These are phyloP conservation scores for Tricholoma saponaceum DNA, from an alignment of 768 basidiomycete genomes.

Conservation along the genomic window DNA sequence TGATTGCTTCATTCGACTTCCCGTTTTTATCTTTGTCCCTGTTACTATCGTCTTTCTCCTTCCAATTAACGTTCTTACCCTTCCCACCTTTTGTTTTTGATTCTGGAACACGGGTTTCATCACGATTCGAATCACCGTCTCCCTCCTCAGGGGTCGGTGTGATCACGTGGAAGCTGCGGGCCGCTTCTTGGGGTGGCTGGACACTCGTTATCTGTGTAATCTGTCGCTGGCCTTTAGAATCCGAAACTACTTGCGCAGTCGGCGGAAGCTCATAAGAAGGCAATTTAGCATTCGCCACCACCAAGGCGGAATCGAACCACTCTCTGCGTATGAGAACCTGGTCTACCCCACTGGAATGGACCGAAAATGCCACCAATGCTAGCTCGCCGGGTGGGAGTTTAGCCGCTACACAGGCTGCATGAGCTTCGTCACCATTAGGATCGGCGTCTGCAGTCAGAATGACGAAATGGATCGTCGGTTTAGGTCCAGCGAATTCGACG, in stretches of 20 bases:
- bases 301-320: slow-evolving; percentile 73
- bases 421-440: slow-evolving; percentile 76
- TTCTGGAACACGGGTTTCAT: slow-evolving; percentile 45
- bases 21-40: slow-evolving; percentile 36
- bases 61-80: slow-evolving; percentile 56
- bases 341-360: slow-evolving; percentile 87
- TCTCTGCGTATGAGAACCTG: slow-evolving; percentile 84
- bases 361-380: slow-evolving; percentile 81
- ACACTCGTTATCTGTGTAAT: slow-evolving; percentile 17
- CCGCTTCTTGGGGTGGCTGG: slow-evolving; percentile 13
- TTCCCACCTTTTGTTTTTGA: slow-evolving; percentile 62
- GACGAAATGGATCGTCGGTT: slow-evolving; percentile 86
- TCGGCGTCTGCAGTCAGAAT: slow-evolving; percentile 83
- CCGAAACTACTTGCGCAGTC: slow-evolving; percentile 17
- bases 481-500: slow-evolving; percentile 78
- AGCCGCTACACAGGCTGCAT: slow-evolving; percentile 79
- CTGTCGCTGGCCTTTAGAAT: slow-evolving; percentile 22
- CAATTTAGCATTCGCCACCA: slow-evolving; percentile 54
- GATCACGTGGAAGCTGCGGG: slow-evolving; percentile 26
- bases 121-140: slow-evolving; percentile 59
- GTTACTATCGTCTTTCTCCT: slow-evolving; percentile 33
- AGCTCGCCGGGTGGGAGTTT: slow-evolving; percentile 74
- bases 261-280: slow-evolving; percentile 43
- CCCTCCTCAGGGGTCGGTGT: slow-evolving; percentile 75
- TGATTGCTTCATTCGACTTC: slow-evolving; percentile 28